phyloP scores from a whole-genome alignment of 116 monocot genomes.

The Papilionanthe hybrid region DNA sequence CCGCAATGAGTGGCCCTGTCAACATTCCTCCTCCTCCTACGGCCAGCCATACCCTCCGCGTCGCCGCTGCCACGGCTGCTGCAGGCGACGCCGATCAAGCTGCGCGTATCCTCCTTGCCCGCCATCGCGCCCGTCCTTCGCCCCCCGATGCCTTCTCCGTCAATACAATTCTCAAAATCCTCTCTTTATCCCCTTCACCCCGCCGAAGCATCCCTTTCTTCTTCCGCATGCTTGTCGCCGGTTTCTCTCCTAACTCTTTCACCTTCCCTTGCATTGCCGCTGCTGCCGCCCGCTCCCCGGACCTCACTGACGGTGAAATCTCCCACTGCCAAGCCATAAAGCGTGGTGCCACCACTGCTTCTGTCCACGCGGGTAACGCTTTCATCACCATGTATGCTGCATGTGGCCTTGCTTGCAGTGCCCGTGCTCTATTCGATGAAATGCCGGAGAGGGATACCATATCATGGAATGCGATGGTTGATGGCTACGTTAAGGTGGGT shows the following conservation, averaged over 20 bases:
- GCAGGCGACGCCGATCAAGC: constrained; percentile 11
- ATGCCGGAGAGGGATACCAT: constrained; percentile 31
- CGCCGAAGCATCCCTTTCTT: constrained; percentile 11
- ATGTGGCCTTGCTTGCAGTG: constrained; percentile 19
- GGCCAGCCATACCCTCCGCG: constrained; percentile 17
- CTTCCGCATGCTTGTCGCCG: constrained; percentile 10
- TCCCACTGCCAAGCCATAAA: constrained; percentile 37
- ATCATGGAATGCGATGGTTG: constrained; percentile 42
- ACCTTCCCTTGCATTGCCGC: constrained; percentile 42
- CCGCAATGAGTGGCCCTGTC: constrained; percentile 7
- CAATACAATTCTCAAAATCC: constrained; percentile 20
- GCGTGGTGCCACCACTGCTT: constrained; percentile 24
- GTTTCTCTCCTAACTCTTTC: constrained; percentile 25
- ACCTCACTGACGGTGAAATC: constrained; percentile 20
- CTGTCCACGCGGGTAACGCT: constrained; percentile 29
- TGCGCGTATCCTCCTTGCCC: constrained; percentile 7
- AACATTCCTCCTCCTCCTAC: constrained; percentile 19
- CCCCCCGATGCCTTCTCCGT: constrained; percentile 31
- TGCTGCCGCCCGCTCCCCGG: constrained; percentile 17
- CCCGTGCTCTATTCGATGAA: constrained; percentile 44
- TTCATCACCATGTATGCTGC: constrained; percentile 39
- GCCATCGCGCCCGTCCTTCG: constrained; percentile 6
- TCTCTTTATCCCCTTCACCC: constrained; percentile 12
- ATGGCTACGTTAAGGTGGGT: constrained; percentile 13
- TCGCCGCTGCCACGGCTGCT: not conserved